A percentile compares a stretch with the other conserved stretches of the same genome.
Evolutionary conservation across 106 monocot genomes (phyloP).

Genomic region (Triglochin maritima): DNA sequence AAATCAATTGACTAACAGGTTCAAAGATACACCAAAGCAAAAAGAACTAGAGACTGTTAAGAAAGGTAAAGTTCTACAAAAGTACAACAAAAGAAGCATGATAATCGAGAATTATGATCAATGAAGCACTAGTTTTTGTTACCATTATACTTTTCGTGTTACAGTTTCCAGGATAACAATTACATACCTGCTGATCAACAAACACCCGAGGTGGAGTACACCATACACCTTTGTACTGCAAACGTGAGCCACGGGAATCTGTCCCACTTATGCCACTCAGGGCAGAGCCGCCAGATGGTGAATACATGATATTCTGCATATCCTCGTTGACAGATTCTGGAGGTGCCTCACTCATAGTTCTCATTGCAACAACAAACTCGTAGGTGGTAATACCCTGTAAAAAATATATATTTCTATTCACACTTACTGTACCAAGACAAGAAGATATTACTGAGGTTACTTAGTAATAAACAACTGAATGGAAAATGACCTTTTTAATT

Average conservation of each 20-base stretch:
- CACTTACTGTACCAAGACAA: no score
- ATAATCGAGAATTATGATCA: no score
- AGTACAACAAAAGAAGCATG: no score
- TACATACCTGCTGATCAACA: conserved; percentile 66
- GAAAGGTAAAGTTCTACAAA: no score
- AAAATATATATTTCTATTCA: background rate
- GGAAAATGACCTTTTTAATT: conserved; percentile 67
- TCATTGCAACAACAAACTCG: conserved; percentile 98
- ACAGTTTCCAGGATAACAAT: background rate
- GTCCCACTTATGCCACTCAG: conserved; percentile 74
- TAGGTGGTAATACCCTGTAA: conserved; percentile 91
- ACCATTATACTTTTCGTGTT: background rate
- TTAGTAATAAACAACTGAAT: background rate
- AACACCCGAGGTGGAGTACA: conserved; percentile 97
- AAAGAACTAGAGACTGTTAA: no score
- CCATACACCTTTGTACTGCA: conserved; percentile 94
- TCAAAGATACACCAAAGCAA: no score
- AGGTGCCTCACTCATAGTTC: conserved; percentile 90
- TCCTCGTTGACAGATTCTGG: conserved; percentile 76
- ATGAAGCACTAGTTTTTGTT: no score
- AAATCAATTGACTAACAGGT: no score
- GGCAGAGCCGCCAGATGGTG: conserved; percentile 68
- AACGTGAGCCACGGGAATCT: conserved; percentile 68
- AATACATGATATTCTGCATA: conserved; percentile 45
- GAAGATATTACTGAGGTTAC: no score